Evolutionary conservation across 192 early-diverging fungal species (phyloP), one percentile per base, ranked within the genome.

Genomic region (Coemansia sp.): DNA sequence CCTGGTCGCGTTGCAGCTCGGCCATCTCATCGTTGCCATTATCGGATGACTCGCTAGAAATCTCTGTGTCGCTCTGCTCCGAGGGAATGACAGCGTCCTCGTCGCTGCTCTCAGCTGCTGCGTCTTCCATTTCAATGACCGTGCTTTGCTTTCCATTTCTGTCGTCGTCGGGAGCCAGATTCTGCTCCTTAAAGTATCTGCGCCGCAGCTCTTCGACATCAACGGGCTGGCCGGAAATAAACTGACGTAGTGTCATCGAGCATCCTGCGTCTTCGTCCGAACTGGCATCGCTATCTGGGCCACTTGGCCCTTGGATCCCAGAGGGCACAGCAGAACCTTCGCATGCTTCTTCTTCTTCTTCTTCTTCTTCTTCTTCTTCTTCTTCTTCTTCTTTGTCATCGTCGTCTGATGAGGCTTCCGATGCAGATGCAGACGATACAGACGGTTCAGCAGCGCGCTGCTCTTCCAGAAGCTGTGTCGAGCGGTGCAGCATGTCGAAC

Each of bases 401-500:
- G 6, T n/a, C 53, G 30, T 10, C 23, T n/a, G 69, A 66, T 6
- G 21, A 16, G 26, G 38, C 35, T n/a, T 63, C 62, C 11, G 61
- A 33, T 67, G 57, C 11, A 18, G 6, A 21, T 11, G 4, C 39
- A 4, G 46, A 51, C 10, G 30, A 41, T 3, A 46, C 46, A 48
- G 66, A 68, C 20, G 26, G 30, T 43, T 48, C 36, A 14, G 23
- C 55, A 14, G 56, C 38, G 56, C 74, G 86, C 71, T 88, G 86
- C 30, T 85, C 89, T 14, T 76, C 88, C 15, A 93, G 60, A 58
- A 92, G 85, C 43, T 86, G 87, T 15, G 88, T 88, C 1, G 91
- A 92, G 20, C 90, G 89, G 57, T 92, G 88, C 34, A 94, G 64
- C 67, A 94, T 92, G 34, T 83, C 75, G 60, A 91, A 85, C 64